Conservation (phyloP, 2,329 filamentous ascomycete genomes). For the Rosellinia necatrix region DNA sequence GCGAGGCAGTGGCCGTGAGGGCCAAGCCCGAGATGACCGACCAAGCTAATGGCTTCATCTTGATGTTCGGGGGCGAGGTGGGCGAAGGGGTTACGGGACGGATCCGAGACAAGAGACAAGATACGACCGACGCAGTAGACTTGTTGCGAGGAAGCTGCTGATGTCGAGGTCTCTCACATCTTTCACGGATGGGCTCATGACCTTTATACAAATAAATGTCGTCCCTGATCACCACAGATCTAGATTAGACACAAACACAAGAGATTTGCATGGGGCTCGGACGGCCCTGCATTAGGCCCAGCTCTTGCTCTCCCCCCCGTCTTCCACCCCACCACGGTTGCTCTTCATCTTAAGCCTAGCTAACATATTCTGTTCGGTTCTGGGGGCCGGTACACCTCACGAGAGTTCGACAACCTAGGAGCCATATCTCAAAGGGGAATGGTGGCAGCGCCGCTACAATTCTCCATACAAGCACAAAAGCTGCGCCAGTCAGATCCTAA, state of each 20-base stretch:
- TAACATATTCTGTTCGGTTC: not conserved
- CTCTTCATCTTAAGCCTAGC: not conserved
- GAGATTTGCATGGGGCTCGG: not conserved
- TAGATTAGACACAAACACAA: not conserved
- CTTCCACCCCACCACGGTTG: not conserved
- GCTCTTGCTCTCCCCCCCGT: not conserved
- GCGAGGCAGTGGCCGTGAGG: slow-evolving; percentile 31
- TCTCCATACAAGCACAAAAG: not conserved
- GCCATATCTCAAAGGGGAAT: slow-evolving; percentile 19
- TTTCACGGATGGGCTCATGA: not conserved
- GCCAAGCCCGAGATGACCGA: slow-evolving; percentile 36
- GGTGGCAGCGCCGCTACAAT: not conserved
- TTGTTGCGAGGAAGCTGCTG: not conserved
- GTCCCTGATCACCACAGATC: not conserved
- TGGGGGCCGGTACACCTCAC: slow-evolving; percentile 1
- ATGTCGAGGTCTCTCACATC: not conserved
- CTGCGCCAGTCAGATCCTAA: not conserved
- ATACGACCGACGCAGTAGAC: slow-evolving; percentile 1
- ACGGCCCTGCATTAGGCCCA: not conserved
- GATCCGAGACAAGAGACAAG: not conserved
- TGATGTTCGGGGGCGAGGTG: slow-evolving; percentile 4
- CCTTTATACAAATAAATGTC: slow-evolving; percentile 10
- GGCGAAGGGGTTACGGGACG: not conserved
- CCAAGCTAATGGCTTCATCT: slow-evolving; percentile 39
- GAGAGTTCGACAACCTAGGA: slow-evolving; percentile 5